Evolutionary conservation across 441 rosid species (phyloP).

Genomic region (Daphne laureola): DNA sequence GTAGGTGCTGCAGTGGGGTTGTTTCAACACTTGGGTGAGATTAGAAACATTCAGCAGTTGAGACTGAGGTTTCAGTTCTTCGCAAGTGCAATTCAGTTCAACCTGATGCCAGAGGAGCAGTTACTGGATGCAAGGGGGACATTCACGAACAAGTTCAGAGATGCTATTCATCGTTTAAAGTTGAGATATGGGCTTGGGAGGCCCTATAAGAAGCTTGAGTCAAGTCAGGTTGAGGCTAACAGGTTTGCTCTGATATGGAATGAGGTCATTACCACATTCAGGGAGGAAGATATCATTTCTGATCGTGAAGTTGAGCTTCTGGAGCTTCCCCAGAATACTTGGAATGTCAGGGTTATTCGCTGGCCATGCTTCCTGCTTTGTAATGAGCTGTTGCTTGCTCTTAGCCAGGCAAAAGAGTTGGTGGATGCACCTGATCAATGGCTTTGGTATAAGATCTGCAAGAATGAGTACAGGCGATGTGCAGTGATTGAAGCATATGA

Average conservation of each 20-base stretch:
- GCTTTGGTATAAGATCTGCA: conserved; percentile 81
- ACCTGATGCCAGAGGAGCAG: conserved; percentile 91
- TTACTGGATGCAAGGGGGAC: conserved; percentile 61
- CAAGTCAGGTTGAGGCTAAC: conserved; percentile 76
- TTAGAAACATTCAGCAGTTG: conserved; percentile 73
- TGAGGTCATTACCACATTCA: conserved; percentile 62
- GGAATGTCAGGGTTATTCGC: conserved; percentile 75
- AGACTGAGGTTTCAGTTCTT: conserved; percentile 87
- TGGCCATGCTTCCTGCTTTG: conserved; percentile 89
- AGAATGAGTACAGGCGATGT: conserved; percentile 82
- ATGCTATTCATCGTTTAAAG: conserved; percentile 73
- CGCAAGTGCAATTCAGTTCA: conserved; percentile 90
- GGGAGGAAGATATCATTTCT: conserved; percentile 90
- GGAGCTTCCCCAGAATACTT: conserved; percentile 74
- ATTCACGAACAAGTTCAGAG: conserved; percentile 58
- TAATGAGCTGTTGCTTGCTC: conserved; percentile 82
- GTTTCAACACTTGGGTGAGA: conserved; percentile 85
- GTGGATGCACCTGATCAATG: conserved; percentile 84
- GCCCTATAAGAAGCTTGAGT: conserved; percentile 81
- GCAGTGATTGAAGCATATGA: conserved; percentile 87
- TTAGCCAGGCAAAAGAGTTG: conserved; percentile 78
- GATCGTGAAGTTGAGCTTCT: conserved; percentile 72
- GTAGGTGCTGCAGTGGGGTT: conserved; percentile 78
- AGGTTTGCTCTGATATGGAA: conserved; percentile 90
- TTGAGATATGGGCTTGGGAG: conserved; percentile 84